These are phyloP conservation scores for Fusarium aywerte DNA, from an alignment of 2,329 filamentous ascomycete species.

Conservation along the genomic window DNA sequence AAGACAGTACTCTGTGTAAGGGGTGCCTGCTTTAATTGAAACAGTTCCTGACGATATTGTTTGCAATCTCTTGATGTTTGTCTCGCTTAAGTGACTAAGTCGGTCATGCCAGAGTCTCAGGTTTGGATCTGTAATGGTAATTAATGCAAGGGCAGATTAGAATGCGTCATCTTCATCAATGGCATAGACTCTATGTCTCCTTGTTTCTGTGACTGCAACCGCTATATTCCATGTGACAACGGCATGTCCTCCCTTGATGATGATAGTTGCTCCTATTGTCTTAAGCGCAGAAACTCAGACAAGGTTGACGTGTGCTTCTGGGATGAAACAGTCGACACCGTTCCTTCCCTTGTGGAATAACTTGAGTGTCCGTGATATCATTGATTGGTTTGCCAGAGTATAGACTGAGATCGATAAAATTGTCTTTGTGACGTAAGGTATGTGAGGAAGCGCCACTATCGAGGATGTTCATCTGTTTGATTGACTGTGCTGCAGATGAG, in stretches of 20 bases:
- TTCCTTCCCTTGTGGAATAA: neutral
- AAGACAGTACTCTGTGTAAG: no score
- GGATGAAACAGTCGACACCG: neutral
- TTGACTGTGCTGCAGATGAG: neutral
- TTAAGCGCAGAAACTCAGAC: neutral
- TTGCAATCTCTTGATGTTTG: neutral
- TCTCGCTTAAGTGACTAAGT: fast-evolving
- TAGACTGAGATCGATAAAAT: neutral
- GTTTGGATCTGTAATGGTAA: fast-evolving
- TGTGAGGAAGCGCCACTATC: neutral
- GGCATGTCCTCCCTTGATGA: neutral
- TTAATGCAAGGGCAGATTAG: neutral
- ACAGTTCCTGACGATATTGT: neutral
- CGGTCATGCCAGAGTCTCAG: neutral
- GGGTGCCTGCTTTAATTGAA: no score
- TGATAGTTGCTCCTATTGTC: neutral
- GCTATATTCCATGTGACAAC: neutral
- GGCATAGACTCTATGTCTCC: neutral
- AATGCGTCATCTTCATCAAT: neutral
- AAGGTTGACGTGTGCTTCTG: neutral
- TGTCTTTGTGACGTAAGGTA: neutral
- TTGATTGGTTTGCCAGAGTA: neutral
- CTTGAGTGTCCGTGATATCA: neutral
- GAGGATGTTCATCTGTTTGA: neutral
- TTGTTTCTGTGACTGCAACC: neutral